Base-by-base conservation (phyloP, 805 yeast genomes). In the Yamadazyma nakazawae region DNA sequence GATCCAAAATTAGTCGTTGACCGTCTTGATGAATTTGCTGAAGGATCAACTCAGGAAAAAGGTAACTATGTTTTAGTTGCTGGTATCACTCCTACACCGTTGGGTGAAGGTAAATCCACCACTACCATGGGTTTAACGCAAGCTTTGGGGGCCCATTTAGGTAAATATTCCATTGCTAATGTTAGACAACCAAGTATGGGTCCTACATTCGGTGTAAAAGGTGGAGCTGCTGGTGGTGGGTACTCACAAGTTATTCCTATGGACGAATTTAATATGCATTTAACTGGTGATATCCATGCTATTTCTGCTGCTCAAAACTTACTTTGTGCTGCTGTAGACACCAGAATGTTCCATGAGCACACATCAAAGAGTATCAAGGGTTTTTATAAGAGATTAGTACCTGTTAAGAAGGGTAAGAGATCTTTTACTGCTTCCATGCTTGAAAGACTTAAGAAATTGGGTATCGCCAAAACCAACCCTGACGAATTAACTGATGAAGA, bases 171-270 rank as follows among this genome's bases (percentile, higher is more conserved):
- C 34, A 82, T 91, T 66, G 99, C 98, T 45, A 90, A 88, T 60
- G 96, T 92, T 43, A 86, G 99, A 67, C 99, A 92, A 67, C 98
- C 98, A 25, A 86, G 96, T 9, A 89, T 92, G 97, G 98, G 98
- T 34, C 99, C 99, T 43, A 92, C 98, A 16, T 92, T 92, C 60
- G 99, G 99, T 66, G 90, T 92, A 59, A 92, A 92, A 72, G 99
- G 99, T 61, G 98, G 98, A 67, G 99, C 99, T 48, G 98, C 98
- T 16, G 99, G 99, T 58, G 99, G 98, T 63, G 98, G 98, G 40
- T 92, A 90, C 68, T 80, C 98, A 2, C 98, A 92, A 71, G 98
- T 92, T 39, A 91, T 92, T 58, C 98, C 98, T 43, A 92, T 92
- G 97, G 99, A 92, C 68, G 97, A 92, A 70, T 92, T 92, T 76